Evolutionary conservation across 805 yeast species (phyloP).

Genomic region (Diddensiella caesifluorescens): DNA sequence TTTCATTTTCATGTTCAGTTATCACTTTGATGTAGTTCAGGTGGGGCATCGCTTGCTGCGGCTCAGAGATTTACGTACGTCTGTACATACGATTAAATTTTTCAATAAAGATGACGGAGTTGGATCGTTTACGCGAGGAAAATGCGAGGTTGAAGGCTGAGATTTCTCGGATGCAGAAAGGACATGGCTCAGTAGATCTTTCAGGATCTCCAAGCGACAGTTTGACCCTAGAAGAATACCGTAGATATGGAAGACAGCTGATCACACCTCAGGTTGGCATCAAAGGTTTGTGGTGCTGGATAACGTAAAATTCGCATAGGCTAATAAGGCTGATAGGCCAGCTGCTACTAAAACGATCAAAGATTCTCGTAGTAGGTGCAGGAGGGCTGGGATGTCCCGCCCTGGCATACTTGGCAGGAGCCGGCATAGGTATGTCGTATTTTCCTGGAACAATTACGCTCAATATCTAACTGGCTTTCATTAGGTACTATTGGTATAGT

Average conservation of each 20-base stretch:
- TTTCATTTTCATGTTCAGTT: neutral
- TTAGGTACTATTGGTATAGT: constrained; percentile 62
- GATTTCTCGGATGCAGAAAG: constrained; percentile 6
- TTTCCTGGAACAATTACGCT: neutral
- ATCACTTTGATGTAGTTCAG: neutral
- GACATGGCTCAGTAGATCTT: neutral
- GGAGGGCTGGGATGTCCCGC: constrained; percentile 98
- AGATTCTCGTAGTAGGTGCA: constrained; percentile 81
- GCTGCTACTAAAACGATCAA: constrained; percentile 47
- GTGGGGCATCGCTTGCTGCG: neutral
- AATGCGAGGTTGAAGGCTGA: constrained; percentile 16
- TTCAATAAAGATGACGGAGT: constrained; percentile 3
- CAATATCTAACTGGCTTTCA: constrained; percentile 1
- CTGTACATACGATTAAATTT: neutral
- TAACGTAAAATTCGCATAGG: neutral
- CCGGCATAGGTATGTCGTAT: constrained; percentile 75
- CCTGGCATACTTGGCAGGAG: constrained; percentile 72
- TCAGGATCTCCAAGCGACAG: too few relatives aligned
- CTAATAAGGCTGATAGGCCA: constrained; percentile 44
- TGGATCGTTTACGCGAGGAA: constrained; percentile 14
- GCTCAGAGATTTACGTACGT: too few relatives aligned
- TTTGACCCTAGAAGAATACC: constrained; percentile 55
- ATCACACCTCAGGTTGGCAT: constrained; percentile 74
- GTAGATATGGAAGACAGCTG: constrained; percentile 91
- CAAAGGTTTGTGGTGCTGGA: constrained; percentile 22